These are phyloP conservation scores for Nitzschia sp. DNA, from an alignment of 108 stramenopile species.

Conservation along the genomic window DNA sequence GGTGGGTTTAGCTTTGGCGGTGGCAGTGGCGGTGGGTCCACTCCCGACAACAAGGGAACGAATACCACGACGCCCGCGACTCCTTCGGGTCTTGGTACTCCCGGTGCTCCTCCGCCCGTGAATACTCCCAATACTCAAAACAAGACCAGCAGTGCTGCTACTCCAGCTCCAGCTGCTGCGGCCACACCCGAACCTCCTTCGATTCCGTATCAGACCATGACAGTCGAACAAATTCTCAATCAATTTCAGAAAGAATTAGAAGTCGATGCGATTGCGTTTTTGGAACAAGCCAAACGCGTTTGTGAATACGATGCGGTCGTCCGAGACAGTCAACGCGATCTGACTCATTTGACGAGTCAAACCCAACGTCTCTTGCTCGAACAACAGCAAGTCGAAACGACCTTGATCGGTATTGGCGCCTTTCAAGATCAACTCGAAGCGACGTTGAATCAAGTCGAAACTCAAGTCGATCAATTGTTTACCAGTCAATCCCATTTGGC, in stretches of 20 bases:
- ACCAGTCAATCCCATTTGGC: slow-evolving; percentile 49
- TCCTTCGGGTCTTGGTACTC: slow-evolving; percentile 24
- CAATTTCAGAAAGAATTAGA: slow-evolving; percentile 76
- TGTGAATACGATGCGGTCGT: slow-evolving; percentile 75
- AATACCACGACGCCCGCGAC: slow-evolving; percentile 15
- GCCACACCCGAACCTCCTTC: slow-evolving; percentile 50
- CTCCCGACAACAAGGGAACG: neutral
- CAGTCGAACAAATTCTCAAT: slow-evolving; percentile 86
- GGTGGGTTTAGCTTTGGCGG: slow-evolving; percentile 39
- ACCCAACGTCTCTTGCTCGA: slow-evolving; percentile 58
- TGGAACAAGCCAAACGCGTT: slow-evolving; percentile 76
- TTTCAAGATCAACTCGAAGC: slow-evolving; percentile 64
- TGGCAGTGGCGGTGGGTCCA: neutral
- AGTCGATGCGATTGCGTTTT: slow-evolving; percentile 61
- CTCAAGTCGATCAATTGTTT: slow-evolving; percentile 75
- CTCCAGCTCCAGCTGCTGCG: slow-evolving; percentile 17
- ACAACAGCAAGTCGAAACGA: slow-evolving; percentile 65
- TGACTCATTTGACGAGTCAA: slow-evolving; percentile 53
- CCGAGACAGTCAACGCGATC: slow-evolving; percentile 66
- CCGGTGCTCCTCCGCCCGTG: slow-evolving; percentile 32
- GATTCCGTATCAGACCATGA: slow-evolving; percentile 77
- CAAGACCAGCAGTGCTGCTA: neutral
- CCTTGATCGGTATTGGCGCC: slow-evolving; percentile 53
- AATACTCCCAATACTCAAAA: slow-evolving; percentile 13
- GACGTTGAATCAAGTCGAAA: slow-evolving; percentile 59